phyloP scores from a whole-genome alignment of 495 filamentous ascomycete genomes.

The Neurospora hispaniola region DNA sequence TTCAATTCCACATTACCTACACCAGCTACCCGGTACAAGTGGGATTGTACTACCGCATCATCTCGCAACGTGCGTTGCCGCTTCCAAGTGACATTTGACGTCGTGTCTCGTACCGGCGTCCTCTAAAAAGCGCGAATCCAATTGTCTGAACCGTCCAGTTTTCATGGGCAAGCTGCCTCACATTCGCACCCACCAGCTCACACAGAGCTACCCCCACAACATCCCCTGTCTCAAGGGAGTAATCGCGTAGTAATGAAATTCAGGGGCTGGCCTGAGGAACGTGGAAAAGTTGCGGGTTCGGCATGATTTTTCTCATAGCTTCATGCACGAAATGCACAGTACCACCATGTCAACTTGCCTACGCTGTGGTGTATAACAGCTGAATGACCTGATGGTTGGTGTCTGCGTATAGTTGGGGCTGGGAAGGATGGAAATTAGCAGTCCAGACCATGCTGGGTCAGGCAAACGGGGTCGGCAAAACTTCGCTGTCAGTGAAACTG shows the following conservation, averaged over 20 bases:
- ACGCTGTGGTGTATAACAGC: neutral
- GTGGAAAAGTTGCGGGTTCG: neutral
- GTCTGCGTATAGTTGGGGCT: neutral
- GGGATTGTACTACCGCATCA: neutral
- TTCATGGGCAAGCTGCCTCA: neutral
- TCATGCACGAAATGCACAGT: neutral
- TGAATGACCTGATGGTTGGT: neutral
- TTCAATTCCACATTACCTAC: neutral
- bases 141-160: neutral
- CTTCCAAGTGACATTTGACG: neutral
- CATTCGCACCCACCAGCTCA: neutral
- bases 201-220: neutral
- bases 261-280: neutral
- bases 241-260: neutral
- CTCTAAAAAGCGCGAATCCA: neutral
- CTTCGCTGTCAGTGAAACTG: neutral
- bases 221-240: neutral
- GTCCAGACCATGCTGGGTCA: neutral
- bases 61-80: neutral
- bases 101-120: neutral
- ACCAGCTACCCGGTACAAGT: neutral
- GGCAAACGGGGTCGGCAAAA: neutral
- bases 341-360: neutral
- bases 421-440: neutral
- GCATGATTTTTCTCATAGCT: neutral